Percentiles rank a stretch among this genome's conserved stretches.
phyloP scores from a whole-genome alignment of 1,284 basidiomycete species.

The Heterobasidion annosum region DNA sequence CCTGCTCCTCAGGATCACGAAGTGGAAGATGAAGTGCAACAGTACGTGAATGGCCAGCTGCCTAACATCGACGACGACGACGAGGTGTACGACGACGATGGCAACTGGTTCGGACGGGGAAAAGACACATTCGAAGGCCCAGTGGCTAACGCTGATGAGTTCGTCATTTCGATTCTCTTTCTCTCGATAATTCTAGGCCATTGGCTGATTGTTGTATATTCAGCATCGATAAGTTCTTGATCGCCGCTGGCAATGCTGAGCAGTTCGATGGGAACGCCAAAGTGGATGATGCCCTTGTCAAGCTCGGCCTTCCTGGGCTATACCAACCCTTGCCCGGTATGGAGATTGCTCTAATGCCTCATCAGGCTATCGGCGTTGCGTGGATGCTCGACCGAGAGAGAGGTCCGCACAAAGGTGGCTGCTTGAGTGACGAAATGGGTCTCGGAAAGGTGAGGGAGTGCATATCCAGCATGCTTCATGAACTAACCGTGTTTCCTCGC shows the following conservation, averaged over 20 bases:
- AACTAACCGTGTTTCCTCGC: background rate
- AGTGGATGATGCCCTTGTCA: constrained; percentile 38
- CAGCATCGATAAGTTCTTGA: constrained; percentile 45
- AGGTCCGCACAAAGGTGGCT: constrained; percentile 40
- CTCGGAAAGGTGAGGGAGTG: constrained; percentile 35
- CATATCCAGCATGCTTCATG: background rate
- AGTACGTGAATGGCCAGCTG: constrained; percentile 9
- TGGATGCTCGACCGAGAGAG: constrained; percentile 60
- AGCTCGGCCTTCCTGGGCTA: constrained; percentile 32
- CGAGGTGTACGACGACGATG: constrained; percentile 27
- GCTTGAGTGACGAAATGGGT: constrained; percentile 73
- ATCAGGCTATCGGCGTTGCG: constrained; percentile 56
- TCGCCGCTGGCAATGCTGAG: constrained; percentile 46
- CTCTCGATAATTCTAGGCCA: background rate
- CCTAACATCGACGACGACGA: constrained; percentile 11
- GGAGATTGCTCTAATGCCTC: constrained; percentile 49
- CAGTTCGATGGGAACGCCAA: constrained; percentile 45
- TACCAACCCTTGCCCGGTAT: constrained; percentile 39
- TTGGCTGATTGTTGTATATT: background rate
- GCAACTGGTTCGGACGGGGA: constrained; percentile 36
- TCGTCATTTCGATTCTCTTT: constrained; percentile 13
- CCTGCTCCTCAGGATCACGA: background rate
- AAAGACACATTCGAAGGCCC: constrained; percentile 35
- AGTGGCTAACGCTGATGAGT: constrained; percentile 39
- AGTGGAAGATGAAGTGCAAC: background rate